Evolutionary conservation across 2,329 filamentous ascomycete genomes (phyloP).

Genomic region (Neofusicoccum cordaticola): DNA sequence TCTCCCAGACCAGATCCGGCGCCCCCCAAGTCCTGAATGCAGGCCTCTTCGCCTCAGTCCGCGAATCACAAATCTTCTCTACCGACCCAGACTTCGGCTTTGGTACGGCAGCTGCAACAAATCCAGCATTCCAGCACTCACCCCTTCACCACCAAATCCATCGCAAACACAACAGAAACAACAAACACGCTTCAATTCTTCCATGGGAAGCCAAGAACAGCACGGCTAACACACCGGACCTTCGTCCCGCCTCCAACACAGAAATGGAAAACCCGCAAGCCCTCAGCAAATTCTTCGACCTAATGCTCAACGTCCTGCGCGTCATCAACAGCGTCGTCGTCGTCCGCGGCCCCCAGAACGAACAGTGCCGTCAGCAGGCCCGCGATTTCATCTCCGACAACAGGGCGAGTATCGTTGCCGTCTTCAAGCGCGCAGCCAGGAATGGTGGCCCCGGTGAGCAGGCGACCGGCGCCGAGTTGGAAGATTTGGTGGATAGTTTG

Average conservation of each 20-base stretch:
- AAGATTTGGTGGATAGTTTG: conserved; percentile 79
- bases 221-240: conserved; percentile 14
- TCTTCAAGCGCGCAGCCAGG: conserved; percentile 85
- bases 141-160: not conserved
- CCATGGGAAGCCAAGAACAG: not conserved
- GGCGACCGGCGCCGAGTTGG: conserved; percentile 44
- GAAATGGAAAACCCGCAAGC: conserved; percentile 67
- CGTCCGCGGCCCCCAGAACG: conserved; percentile 77
- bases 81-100: conserved; percentile 91
- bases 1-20: conserved; percentile 80
- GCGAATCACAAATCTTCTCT: conserved; percentile 78
- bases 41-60: conserved; percentile 78
- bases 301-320: conserved; percentile 76
- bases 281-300: conserved; percentile 76
- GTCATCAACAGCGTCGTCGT: conserved; percentile 81
- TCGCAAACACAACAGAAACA: not conserved
- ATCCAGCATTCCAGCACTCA: not conserved
- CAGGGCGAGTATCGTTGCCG: conserved; percentile 76
- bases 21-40: conserved; percentile 85
- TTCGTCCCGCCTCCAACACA: conserved; percentile 21
- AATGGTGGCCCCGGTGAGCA: conserved; percentile 55
- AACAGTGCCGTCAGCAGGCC: conserved; percentile 67
- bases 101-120: conserved; percentile 40
- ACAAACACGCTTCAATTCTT: not conserved
- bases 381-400: conserved; percentile 79